Percentiles rank a stretch among this genome's conserved stretches.
Evolutionary conservation across 208 protist species (phyloP).

Genomic region (Plasmodiophora brassicae): DNA sequence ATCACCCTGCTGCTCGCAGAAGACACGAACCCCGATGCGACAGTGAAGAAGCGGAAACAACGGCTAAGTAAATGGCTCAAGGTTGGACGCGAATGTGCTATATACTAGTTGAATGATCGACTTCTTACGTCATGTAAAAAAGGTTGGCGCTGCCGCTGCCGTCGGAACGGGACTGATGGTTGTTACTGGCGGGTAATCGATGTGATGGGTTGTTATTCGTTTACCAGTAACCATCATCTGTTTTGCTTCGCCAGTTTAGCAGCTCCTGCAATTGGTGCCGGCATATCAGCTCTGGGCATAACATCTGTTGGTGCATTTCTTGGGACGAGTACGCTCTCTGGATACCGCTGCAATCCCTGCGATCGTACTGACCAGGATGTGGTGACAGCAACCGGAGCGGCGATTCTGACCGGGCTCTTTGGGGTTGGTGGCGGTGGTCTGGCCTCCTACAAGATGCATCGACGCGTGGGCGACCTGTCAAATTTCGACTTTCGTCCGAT

Average conservation of each 20-base stretch:
- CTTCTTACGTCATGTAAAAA: not conserved
- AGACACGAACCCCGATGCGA: conserved; percentile 11
- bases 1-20: not conserved
- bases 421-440: conserved; percentile 4
- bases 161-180: conserved; percentile 6
- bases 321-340: not conserved
- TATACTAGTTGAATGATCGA: not conserved
- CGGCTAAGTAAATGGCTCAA: not conserved
- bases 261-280: not conserved
- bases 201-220: too few species aligned
- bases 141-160: conserved; percentile 14
- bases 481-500: not conserved
- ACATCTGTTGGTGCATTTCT: not conserved
- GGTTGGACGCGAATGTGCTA: not conserved
- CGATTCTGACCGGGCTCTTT: conserved; percentile 3
- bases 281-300: not conserved
- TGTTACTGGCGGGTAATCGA: not conserved
- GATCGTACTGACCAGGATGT: not conserved
- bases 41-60: not conserved
- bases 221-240: too few species aligned
- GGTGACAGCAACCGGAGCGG: not conserved
- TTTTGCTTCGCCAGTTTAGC: not conserved
- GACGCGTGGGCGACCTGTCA: not conserved
- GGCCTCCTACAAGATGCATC: conserved; percentile 26
- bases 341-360: not conserved